A percentile compares a stretch with the other conserved stretches of the same genome.
Conservation (phyloP, 345 rosid species). For the Alliaria petiolata region DNA sequence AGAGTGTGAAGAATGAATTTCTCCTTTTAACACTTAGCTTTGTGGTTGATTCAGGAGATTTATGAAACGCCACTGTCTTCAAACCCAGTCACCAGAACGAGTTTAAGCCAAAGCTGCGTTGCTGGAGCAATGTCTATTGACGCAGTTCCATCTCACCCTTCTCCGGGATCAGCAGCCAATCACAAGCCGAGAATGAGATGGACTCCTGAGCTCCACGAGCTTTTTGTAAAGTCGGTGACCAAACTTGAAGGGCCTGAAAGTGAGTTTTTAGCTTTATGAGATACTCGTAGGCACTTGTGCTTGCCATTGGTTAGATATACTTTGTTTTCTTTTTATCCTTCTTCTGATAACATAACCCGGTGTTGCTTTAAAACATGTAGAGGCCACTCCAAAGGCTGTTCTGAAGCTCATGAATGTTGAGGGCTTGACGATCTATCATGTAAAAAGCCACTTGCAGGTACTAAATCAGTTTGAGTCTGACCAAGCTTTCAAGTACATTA, state of each 20-base stretch:
- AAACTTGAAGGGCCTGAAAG: slow-evolving; percentile 94
- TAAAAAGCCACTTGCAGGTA: slow-evolving; percentile 97
- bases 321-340: slow-evolving; percentile 1
- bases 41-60: slow-evolving; percentile 57
- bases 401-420: slow-evolving; percentile 85
- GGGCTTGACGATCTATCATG: slow-evolving; percentile 90
- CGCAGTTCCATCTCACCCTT: slow-evolving; percentile 42
- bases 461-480: background rate
- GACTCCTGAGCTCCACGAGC: slow-evolving; percentile 86
- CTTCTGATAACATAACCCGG: background rate
- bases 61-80: slow-evolving; percentile 49
- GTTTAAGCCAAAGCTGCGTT: slow-evolving; percentile 32
- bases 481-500: background rate
- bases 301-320: background rate
- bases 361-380: slow-evolving; percentile 43
- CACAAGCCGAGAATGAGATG: slow-evolving; percentile 91
- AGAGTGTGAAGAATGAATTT: background rate
- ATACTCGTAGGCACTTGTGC: background rate
- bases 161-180: slow-evolving; percentile 41
- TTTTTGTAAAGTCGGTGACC: slow-evolving; percentile 62
- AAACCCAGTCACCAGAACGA: slow-evolving; percentile 30
- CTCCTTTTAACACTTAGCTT: slow-evolving; percentile 8
- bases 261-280: slow-evolving; percentile 35
- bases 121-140: slow-evolving; percentile 38
- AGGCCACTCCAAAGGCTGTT: slow-evolving; percentile 92